phyloP scores from a whole-genome alignment of 2,329 filamentous ascomycete species.

The Fusarium buharicum region DNA sequence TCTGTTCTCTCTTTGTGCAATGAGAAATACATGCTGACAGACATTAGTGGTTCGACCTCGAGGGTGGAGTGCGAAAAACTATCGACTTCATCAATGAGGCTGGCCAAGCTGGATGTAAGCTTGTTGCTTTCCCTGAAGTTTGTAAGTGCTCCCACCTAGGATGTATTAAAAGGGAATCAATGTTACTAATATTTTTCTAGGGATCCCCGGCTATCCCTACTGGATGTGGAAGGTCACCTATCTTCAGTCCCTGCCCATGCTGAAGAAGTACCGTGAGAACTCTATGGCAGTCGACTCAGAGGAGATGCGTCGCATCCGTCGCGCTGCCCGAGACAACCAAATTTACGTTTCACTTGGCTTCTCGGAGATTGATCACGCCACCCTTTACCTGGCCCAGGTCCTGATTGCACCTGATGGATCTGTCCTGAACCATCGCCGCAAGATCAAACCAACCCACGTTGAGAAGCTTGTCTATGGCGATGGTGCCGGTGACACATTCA shows the following conservation, averaged over 20 bases:
- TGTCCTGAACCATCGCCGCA: conserved; percentile 59
- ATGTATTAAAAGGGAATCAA: accelerated
- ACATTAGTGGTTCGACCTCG: conserved; percentile 65
- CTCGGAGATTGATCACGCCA: conserved; percentile 58
- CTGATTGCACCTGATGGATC: conserved; percentile 61
- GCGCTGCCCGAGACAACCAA: conserved; percentile 54
- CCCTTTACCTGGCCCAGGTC: conserved; percentile 61
- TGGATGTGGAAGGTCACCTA: conserved; percentile 51
- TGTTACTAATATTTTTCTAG: not conserved
- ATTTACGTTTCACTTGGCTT: conserved; percentile 62
- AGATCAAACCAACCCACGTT: conserved; percentile 63
- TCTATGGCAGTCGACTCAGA: conserved; percentile 50
- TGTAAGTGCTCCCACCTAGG: conserved; percentile 39
- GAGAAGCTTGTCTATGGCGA: conserved; percentile 64
- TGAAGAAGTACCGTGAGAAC: conserved; percentile 54
- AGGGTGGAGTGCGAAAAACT: conserved; percentile 65
- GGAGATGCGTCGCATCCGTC: conserved; percentile 57
- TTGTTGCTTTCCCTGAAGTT: conserved; percentile 65
- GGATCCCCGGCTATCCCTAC: conserved; percentile 66
- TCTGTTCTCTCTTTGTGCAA: accelerated
- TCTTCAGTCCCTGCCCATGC: conserved; percentile 47
- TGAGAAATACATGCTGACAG: conserved; percentile 1
- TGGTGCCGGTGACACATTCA: conserved; percentile 65
- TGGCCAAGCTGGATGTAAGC: conserved; percentile 61
- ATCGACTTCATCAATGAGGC: conserved; percentile 66